phyloP scores from a whole-genome alignment of 2,329 filamentous ascomycete genomes.

The Monosporascus sp. region DNA sequence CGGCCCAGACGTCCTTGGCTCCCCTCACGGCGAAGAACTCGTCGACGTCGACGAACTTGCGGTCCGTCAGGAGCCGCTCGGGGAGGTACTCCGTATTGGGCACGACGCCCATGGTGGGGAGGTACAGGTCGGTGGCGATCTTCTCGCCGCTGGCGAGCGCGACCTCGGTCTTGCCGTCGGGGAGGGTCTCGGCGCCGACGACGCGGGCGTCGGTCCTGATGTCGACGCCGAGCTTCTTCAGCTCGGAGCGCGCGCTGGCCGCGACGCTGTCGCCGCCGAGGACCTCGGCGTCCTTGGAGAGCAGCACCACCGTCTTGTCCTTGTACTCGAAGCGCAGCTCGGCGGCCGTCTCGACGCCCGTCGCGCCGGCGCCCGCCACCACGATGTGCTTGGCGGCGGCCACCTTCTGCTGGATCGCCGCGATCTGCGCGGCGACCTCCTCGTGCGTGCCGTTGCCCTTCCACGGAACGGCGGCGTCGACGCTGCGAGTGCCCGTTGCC shows the following conservation, averaged over 20 bases:
- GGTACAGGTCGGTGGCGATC: conserved; percentile 49
- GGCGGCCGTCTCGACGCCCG: conserved; percentile 50
- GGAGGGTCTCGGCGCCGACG: conserved; percentile 23
- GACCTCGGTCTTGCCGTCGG: conserved; percentile 44
- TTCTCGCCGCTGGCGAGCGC: conserved; percentile 40
- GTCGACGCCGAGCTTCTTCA: conserved; percentile 48
- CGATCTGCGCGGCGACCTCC: conserved; percentile 36
- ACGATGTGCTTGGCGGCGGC: conserved; percentile 45
- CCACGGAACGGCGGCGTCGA: conserved; percentile 42
- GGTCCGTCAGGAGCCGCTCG: conserved; percentile 35
- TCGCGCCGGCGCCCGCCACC: conserved; percentile 51
- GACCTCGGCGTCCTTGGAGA: conserved; percentile 36
- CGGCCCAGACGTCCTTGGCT: conserved; percentile 44
- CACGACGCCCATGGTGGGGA: conserved; percentile 49
- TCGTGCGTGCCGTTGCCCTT: conserved; percentile 45
- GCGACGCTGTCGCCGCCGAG: conserved; percentile 41
- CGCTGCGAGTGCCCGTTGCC: conserved; percentile 47
- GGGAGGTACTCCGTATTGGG: conserved; percentile 53
- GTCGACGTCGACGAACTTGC: conserved; percentile 44
- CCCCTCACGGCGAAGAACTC: conserved; percentile 44
- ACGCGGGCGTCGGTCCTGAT: conserved; percentile 40
- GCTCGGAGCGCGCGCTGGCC: conserved; percentile 38
- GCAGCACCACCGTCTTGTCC: conserved; percentile 44
- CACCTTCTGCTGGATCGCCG: conserved; percentile 35
- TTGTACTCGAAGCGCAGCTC: conserved; percentile 50